Conservation (phyloP, 2,329 filamentous ascomycete species). For the Arthrobotrys sinensis region DNA sequence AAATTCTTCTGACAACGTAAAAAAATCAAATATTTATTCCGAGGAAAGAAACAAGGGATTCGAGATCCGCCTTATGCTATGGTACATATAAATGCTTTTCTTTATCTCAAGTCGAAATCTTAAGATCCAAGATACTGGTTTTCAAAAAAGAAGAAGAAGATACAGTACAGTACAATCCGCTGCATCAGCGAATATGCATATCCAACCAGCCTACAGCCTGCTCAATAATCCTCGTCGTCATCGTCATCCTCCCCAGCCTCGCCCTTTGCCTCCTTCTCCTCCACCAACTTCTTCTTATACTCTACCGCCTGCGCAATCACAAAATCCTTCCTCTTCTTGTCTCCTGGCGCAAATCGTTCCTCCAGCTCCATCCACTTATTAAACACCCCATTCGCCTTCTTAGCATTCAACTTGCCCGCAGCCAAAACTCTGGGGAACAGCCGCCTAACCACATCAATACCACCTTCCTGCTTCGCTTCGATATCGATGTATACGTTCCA, state of each 20-base stretch:
- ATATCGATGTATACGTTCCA: conserved; percentile 94
- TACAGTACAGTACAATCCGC: conserved; percentile 1
- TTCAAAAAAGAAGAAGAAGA: neutral
- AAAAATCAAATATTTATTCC: neutral
- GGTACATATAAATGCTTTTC: conserved; percentile 41
- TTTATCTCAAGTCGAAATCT: conserved; percentile 1
- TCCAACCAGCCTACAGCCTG: neutral
- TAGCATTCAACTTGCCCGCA: conserved; percentile 79
- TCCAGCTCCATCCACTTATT: conserved; percentile 94
- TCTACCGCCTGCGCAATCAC: conserved; percentile 80
- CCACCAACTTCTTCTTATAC: conserved; percentile 74
- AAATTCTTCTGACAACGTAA: neutral
- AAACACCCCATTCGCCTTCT: conserved; percentile 89
- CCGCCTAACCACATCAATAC: conserved; percentile 75
- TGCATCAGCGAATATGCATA: neutral
- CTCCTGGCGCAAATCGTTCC: conserved; percentile 75
- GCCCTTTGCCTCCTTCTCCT: conserved; percentile 66
- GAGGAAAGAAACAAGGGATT: neutral
- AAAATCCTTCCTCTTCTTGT: conserved; percentile 78
- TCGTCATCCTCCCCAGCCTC: conserved; percentile 31
- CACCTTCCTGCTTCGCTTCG: conserved; percentile 76
- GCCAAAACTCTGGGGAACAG: conserved; percentile 85
- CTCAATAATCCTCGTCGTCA: conserved; percentile 39
- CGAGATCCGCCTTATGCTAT: conserved; percentile 14
- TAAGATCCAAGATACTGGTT: neutral